Base-by-base conservation (phyloP, 768 basidiomycete species). In the Chalciporus pseudorubinellus region DNA sequence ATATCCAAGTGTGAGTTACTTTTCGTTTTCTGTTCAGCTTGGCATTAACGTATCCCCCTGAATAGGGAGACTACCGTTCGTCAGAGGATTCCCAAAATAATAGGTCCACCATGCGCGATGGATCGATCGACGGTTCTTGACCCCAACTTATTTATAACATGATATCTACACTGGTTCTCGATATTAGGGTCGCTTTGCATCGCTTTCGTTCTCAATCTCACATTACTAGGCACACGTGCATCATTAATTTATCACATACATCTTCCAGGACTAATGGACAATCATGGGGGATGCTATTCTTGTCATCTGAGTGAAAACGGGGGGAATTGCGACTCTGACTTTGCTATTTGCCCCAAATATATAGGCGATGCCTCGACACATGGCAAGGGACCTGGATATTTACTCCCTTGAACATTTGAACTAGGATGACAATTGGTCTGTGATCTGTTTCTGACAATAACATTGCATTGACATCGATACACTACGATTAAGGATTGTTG, bases 401-500 rank as follows among this genome's bases (percentile, higher is more conserved):
- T n/a, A n/a, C n/a, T n/a, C n/a, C n/a, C n/a, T n/a, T n/a, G n/a
- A n/a, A n/a, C n/a, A n/a, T n/a, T n/a, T n/a, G n/a, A n/a, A n/a
- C n/a, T n/a, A n/a, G n/a, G n/a, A n/a, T n/a, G n/a, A n/a, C n/a
- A n/a, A 31, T 14, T 31, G 31, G 12, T 11, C 13, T 13, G 10
- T 4, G 12, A 31, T 26, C 26, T 26, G 7, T 3, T 26, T 9
- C 26, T 36, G 34, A n/a, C 20, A 52, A 52, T 39, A 29, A 20
- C 12, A 36, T 53, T 40, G 53, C 50, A 60, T 57, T 36, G 39
- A 55, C 16, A n/a, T 45, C 42, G 12, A 53, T 67, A 67, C 56
- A 49, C 21, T 68, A 67, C 57, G 57, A 67, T 63, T 61, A 65
- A 46, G 84, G 85, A 87, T 87, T 87, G 86, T 87, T 87, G 86